Evolutionary conservation across 176 grass and related monocot species (phyloP), one percentile per base, ranked within the genome.

Genomic region (Cenchrus americanus): DNA sequence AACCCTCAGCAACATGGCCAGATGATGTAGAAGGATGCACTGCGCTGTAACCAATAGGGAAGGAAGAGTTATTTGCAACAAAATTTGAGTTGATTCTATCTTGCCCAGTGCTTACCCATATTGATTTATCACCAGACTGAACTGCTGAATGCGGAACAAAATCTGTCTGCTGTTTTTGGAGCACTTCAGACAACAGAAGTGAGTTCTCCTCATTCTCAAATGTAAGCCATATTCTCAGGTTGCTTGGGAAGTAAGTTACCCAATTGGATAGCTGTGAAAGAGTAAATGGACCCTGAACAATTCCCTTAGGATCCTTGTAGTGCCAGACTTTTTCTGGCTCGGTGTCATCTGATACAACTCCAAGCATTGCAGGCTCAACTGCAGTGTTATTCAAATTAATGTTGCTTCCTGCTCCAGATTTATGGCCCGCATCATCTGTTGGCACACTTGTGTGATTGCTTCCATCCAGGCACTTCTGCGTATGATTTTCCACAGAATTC

Each of bases 251-350:
- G 81, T 84, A 86, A 59, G 17, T 67, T 13, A 66, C 75, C 97
- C 97, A 99, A 24, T 91, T 99, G 81, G 82, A 92, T 76, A 99
- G 74, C 82, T 99, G 97, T 7, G 50, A 79, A 61, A 99, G 83
- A 73, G 97, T 88, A 89, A 96, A 99, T 5, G 97, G 97, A 1
- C 97, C 97, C 67, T 94, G 93, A 86, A 94, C 84, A 83, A 68
- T 89, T 91, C 97, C 97, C 76, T 66, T 83, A 42, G 97, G 93
- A 71, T 99, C 93, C 87, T 83, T 93, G 75, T 99, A 99, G 62
- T 94, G 89, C 97, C 97, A 99, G 18, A 99, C 93, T 43, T 89
- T 94, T 84, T 99, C 97, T 79, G 84, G 86, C 70, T 93, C 97
- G 5, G 7, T 80, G 26, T 71, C 63, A 75, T 80, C 83, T 69